These are phyloP conservation scores for Plasmodium malariae DNA, from an alignment of 169 alveolate genomes.

Conservation along the genomic window DNA sequence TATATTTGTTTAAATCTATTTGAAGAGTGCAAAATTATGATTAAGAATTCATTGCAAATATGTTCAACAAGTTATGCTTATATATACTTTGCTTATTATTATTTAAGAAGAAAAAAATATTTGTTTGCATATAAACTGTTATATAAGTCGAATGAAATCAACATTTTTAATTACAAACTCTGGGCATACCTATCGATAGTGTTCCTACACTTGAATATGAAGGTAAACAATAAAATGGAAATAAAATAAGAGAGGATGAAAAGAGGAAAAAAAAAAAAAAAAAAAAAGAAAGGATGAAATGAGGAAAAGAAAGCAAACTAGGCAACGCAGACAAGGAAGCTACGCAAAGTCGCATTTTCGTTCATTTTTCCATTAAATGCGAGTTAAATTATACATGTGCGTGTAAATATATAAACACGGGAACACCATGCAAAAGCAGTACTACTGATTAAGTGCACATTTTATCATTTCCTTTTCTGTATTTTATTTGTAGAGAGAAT, in stretches of 20 bases:
- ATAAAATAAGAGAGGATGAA: not conserved
- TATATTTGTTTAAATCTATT: slow-evolving; percentile 17
- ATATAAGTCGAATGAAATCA: slow-evolving; percentile 60
- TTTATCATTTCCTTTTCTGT: not conserved
- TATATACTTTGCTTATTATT: slow-evolving; percentile 20
- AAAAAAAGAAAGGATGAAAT: slow-evolving; percentile 3
- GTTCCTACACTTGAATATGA: slow-evolving; percentile 42
- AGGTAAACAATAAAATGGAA: slow-evolving; percentile 5
- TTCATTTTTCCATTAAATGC: no score
- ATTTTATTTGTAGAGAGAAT: slow-evolving; percentile 29
- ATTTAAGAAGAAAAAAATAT: slow-evolving; percentile 45
- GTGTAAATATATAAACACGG: not conserved
- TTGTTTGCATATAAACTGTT: slow-evolving; percentile 30
- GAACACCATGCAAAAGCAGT: not conserved
- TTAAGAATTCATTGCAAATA: slow-evolving; percentile 31
- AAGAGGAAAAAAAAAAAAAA: not conserved
- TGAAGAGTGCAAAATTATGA: slow-evolving; percentile 22
- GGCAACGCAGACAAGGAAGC: not conserved
- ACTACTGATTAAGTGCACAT: no score
- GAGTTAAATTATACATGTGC: no score
- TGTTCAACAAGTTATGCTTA: slow-evolving; percentile 55
- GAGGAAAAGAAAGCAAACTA: no score
- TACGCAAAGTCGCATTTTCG: no score
- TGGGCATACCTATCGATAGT: slow-evolving; percentile 48
- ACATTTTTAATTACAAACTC: slow-evolving; percentile 24